These are phyloP conservation scores for Strobilomyces echinocephalus DNA, from an alignment of 768 basidiomycete genomes.

Conservation along the genomic window DNA sequence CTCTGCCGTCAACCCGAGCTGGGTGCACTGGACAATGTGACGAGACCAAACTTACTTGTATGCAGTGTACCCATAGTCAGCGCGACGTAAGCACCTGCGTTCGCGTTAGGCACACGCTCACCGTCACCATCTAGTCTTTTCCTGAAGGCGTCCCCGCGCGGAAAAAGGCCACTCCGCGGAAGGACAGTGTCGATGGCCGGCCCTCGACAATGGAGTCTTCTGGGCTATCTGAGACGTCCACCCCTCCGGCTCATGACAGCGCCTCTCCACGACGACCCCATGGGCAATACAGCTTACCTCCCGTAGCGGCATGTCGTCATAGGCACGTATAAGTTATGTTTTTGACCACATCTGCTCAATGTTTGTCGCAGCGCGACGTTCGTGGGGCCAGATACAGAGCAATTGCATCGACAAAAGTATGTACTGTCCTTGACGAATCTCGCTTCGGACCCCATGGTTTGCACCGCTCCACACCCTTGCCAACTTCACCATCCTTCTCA, in stretches of 20 bases:
- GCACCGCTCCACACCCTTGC: constrained; percentile 43
- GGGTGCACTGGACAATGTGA: constrained; percentile 60
- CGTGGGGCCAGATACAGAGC: constrained; percentile 40
- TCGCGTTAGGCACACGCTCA: constrained; percentile 11
- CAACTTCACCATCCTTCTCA: constrained; percentile 38
- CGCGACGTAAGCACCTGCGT: constrained; percentile 54
- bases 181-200: constrained; percentile 56
- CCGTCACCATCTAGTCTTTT: constrained; percentile 56
- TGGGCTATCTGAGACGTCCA: constrained; percentile 66
- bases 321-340: constrained; percentile 25
- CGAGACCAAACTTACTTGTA: constrained; percentile 83
- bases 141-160: constrained; percentile 72
- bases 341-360: constrained; percentile 4
- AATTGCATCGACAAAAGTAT: constrained; percentile 44
- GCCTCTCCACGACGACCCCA: constrained; percentile 56
- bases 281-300: constrained; percentile 35
- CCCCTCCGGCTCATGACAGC: constrained; percentile 63
- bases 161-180: constrained; percentile 57
- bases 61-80: constrained; percentile 81
- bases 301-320: constrained; percentile 37
- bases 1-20: not conserved
- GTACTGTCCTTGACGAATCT: constrained; percentile 18
- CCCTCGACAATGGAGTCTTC: constrained; percentile 77
- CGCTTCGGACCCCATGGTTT: constrained; percentile 14
- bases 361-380: constrained; percentile 39